Conservation (phyloP, 768 basidiomycete genomes). For the Neoboletus magnificus region DNA sequence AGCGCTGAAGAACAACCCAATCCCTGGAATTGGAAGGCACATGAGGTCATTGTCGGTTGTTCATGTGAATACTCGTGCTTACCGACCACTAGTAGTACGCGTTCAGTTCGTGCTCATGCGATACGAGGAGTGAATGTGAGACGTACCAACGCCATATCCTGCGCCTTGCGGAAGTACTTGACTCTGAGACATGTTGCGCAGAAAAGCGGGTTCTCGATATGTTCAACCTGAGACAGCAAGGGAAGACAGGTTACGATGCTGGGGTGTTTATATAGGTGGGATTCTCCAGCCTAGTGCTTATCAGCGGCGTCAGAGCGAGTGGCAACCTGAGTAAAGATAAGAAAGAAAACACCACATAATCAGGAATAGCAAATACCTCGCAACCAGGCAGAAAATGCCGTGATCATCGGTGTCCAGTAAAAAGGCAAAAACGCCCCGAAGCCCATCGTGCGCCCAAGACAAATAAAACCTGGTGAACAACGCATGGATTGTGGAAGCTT, state of each 20-base stretch:
- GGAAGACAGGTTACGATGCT: background rate
- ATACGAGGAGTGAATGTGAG: background rate
- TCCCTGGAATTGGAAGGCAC: slow-evolving; percentile 45
- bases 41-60: background rate
- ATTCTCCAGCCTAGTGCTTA: slow-evolving; percentile 11
- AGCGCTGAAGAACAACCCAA: slow-evolving; percentile 82
- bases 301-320: slow-evolving; percentile 4
- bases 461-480: background rate
- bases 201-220: background rate
- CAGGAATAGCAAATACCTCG: background rate
- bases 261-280: slow-evolving; percentile 12
- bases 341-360: background rate
- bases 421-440: too few species aligned
- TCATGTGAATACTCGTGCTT: slow-evolving; percentile 5
- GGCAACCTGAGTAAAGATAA: slow-evolving; percentile 15
- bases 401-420: background rate
- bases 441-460: too few species aligned
- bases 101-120: background rate
- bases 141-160: slow-evolving; percentile 78
- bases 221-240: background rate
- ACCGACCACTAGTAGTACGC: slow-evolving; percentile 48
- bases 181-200: slow-evolving; percentile 22
- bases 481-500: background rate
- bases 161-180: slow-evolving; percentile 72
- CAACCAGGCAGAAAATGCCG: background rate